phyloP scores from a whole-genome alignment of 306 rosid genomes.

The Herpetospermum pedunculosum region DNA sequence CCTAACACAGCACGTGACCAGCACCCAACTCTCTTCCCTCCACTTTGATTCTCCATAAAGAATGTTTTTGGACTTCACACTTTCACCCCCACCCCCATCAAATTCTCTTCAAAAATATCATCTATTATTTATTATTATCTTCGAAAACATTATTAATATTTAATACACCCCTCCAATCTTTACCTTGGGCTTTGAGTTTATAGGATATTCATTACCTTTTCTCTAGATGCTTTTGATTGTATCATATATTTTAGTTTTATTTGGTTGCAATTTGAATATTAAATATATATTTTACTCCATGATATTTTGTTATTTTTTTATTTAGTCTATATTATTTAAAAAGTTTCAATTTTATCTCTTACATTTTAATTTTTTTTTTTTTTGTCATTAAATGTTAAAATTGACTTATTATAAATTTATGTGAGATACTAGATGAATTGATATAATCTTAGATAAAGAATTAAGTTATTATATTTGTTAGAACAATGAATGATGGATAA shows the following conservation, averaged over 20 bases:
- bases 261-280: neutral
- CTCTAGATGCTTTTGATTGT: neutral
- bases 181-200: conserved; percentile 4
- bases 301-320: no score
- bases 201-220: neutral
- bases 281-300: neutral
- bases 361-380: no score
- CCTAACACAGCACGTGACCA: conserved; percentile 3
- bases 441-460: no score
- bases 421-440: no score
- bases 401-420: no score
- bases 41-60: conserved; percentile 3
- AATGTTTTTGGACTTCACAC: conserved; percentile 10
- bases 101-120: neutral
- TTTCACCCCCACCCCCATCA: neutral
- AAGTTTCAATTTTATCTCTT: no score
- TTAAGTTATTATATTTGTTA: no score
- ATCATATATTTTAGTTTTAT: no score
- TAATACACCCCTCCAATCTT: neutral
- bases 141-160: neutral
- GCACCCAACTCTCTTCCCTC: neutral
- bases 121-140: neutral
- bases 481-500: no score
- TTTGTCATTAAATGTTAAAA: neutral
- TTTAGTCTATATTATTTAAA: no score